Evolutionary conservation across 495 filamentous ascomycete genomes (phyloP).

Genomic region (Rostrohypoxylon terebratum): DNA sequence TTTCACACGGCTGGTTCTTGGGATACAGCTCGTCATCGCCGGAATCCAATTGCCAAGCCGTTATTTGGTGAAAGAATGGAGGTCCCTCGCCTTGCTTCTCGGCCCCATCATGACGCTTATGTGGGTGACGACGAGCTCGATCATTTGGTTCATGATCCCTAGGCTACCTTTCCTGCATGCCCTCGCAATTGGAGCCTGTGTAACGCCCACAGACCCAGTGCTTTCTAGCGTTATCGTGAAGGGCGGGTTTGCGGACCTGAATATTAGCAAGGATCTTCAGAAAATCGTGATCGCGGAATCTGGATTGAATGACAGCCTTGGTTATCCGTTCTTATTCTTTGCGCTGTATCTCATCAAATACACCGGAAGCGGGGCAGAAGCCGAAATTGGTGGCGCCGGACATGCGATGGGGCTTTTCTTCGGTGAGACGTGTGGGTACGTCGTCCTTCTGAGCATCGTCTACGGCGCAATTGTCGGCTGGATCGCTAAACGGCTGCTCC

Average conservation of each 20-base stretch:
- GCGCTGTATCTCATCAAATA: background rate
- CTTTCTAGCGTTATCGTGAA: constrained; percentile 6
- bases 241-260: background rate
- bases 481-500: background rate
- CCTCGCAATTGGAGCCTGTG: background rate
- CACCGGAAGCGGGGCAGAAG: background rate
- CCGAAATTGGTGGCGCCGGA: background rate
- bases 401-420: background rate
- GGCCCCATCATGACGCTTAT: background rate
- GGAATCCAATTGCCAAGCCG: background rate
- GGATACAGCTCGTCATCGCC: background rate
- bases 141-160: background rate
- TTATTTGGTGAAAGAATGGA: constrained; percentile 6
- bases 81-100: background rate
- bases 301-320: background rate
- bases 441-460: background rate
- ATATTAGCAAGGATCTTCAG: constrained; percentile 3
- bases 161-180: constrained; percentile 1
- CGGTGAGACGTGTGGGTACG: background rate
- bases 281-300: constrained; percentile 1
- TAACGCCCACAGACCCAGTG: background rate
- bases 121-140: background rate
- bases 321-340: background rate
- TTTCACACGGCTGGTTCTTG: background rate
- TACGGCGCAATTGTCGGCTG: constrained; percentile 2